These are phyloP conservation scores for Diaporthe ampelina DNA, from an alignment of 2,329 filamentous ascomycete genomes.

Conservation along the genomic window DNA sequence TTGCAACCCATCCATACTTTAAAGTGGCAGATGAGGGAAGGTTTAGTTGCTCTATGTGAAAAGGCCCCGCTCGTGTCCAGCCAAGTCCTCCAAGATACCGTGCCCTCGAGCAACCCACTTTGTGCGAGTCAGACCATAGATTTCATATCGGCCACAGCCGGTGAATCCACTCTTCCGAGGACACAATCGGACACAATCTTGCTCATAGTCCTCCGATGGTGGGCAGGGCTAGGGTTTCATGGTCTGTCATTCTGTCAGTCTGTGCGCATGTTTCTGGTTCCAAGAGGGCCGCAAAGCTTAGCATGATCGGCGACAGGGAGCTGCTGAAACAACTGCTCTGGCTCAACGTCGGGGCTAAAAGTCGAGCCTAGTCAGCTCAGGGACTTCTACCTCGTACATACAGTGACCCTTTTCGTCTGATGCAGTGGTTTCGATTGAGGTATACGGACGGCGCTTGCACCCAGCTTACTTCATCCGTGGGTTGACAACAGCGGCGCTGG, in stretches of 20 bases:
- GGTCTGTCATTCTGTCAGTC: slow-evolving; percentile 26
- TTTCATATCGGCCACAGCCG: neutral
- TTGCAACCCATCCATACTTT: slow-evolving; percentile 6
- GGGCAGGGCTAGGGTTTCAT: slow-evolving; percentile 26
- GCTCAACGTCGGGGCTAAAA: slow-evolving; percentile 4
- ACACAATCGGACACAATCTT: neutral
- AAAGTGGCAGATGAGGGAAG: slow-evolving; percentile 4
- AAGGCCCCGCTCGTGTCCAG: neutral
- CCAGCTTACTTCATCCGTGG: slow-evolving; percentile 16
- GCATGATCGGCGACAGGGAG: slow-evolving; percentile 13
- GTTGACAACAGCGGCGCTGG: neutral
- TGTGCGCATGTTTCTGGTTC: slow-evolving; percentile 23
- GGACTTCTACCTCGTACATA: neutral
- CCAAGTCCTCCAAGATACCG: slow-evolving; percentile 1
- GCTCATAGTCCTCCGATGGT: neutral
- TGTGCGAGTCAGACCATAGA: slow-evolving; percentile 10
- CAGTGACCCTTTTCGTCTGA: neutral
- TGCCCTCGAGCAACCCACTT: neutral
- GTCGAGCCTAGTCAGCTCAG: neutral
- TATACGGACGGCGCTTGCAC: too few species aligned
- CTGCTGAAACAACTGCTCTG: slow-evolving; percentile 14
- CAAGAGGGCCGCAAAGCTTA: slow-evolving; percentile 20
- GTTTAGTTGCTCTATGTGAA: slow-evolving; percentile 8
- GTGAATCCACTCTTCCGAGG: neutral
- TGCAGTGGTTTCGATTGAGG: neutral